A percentile compares a stretch with the other conserved stretches of the same genome.
These are phyloP conservation scores for Scheffersomyces quercinus DNA, from an alignment of 1,139 yeast genomes.

Conservation along the genomic window DNA sequence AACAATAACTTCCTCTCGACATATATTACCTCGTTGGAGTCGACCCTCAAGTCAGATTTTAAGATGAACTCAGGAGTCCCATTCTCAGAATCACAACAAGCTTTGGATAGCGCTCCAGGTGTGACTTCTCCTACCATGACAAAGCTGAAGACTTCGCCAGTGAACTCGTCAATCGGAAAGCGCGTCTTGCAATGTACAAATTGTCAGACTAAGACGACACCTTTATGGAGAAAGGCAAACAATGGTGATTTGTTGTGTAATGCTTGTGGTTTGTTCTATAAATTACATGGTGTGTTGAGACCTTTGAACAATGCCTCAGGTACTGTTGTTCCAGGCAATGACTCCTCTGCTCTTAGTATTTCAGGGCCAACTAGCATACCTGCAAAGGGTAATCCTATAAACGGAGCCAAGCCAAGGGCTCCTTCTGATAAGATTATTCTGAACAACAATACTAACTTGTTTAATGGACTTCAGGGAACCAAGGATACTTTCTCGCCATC, in stretches of 20 bases:
- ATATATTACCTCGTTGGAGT: slow-evolving; percentile 42
- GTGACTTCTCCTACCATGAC: slow-evolving; percentile 2
- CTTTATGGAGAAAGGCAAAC: slow-evolving; percentile 48
- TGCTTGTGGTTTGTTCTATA: slow-evolving; percentile 50
- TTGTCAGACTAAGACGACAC: slow-evolving; percentile 49
- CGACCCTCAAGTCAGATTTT: slow-evolving; percentile 32
- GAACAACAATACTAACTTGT: slow-evolving; percentile 25
- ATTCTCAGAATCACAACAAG: slow-evolving; percentile 3
- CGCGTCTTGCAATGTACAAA: slow-evolving; percentile 42
- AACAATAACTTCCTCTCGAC: slow-evolving; percentile 34
- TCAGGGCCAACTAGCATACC: not conserved
- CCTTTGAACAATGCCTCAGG: slow-evolving; percentile 29
- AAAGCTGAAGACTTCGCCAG: slow-evolving; percentile 5
- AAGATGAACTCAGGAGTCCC: slow-evolving; percentile 5
- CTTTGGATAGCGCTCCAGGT: not conserved
- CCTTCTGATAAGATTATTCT: slow-evolving; percentile 22
- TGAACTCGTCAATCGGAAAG: slow-evolving; percentile 6
- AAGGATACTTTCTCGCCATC: not conserved
- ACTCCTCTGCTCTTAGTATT: slow-evolving; percentile 4
- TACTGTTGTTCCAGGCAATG: slow-evolving; percentile 8
- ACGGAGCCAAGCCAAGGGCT: slow-evolving; percentile 1
- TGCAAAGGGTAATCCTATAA: not conserved
- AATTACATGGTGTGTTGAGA: slow-evolving; percentile 47
- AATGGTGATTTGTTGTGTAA: slow-evolving; percentile 47
- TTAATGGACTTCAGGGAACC: slow-evolving; percentile 18